phyloP scores from a whole-genome alignment of 2,329 filamentous ascomycete species.

The Exophiala lecanii-corni region DNA sequence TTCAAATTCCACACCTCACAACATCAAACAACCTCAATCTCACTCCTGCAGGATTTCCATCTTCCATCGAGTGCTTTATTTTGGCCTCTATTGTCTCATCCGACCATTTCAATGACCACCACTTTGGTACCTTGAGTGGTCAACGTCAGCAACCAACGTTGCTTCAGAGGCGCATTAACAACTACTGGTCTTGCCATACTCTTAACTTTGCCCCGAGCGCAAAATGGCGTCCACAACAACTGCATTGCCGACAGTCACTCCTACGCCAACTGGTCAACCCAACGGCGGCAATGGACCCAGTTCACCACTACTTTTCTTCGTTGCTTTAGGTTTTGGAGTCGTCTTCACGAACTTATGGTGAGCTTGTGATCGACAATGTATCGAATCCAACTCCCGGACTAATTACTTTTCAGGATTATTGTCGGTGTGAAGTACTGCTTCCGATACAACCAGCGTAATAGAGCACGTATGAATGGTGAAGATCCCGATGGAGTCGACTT shows the following conservation, averaged over 20 bases:
- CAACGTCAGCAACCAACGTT: too few species aligned
- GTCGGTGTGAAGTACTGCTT: slow-evolving; percentile 99
- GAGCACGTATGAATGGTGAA: slow-evolving; percentile 68
- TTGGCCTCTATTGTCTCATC: too few species aligned
- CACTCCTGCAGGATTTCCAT: background rate
- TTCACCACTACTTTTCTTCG: slow-evolving; percentile 82
- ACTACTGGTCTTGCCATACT: background rate
- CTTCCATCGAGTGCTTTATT: too few species aligned
- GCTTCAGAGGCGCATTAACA: background rate
- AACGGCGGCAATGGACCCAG: slow-evolving; percentile 48
- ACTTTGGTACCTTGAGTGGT: background rate
- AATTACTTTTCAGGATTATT: slow-evolving; percentile 71
- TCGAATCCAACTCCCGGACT: too few species aligned
- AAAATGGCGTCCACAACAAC: slow-evolving; percentile 15
- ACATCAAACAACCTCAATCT: background rate
- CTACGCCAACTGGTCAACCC: slow-evolving; percentile 19
- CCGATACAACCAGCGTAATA: slow-evolving; percentile 91
- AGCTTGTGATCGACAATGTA: too few species aligned
- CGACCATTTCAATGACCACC: background rate
- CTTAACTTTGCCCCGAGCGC: slow-evolving; percentile 8
- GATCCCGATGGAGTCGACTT: slow-evolving; percentile 87
- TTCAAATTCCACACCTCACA: slow-evolving; percentile 1
- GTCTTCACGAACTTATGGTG: slow-evolving; percentile 99
- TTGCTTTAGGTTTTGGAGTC: slow-evolving; percentile 92
- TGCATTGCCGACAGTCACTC: slow-evolving; percentile 2